phyloP scores from a whole-genome alignment of 2,329 filamentous ascomycete species.

The Pseudocercospora pini-densiflorae region DNA sequence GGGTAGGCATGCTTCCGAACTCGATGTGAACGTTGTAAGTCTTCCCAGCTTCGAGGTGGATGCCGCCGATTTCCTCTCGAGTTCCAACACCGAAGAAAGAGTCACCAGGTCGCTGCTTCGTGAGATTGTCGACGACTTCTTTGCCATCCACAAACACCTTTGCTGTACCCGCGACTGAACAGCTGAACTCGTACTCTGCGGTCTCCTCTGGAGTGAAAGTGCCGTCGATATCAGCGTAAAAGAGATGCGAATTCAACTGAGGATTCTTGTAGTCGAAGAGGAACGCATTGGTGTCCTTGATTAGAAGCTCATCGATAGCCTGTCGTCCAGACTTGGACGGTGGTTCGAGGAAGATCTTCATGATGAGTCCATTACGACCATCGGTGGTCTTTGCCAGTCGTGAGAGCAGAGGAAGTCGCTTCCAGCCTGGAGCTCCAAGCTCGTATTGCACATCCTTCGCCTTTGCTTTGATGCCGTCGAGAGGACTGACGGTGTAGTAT shows the following conservation, averaged over 20 bases:
- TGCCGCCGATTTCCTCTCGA: conserved; percentile 64
- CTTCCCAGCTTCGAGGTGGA: conserved; percentile 63
- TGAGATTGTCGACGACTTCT: conserved; percentile 66
- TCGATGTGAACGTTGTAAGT: conserved; percentile 65
- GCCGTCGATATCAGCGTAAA: conserved; percentile 57
- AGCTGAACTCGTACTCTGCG: conserved; percentile 66
- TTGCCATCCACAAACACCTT: conserved; percentile 66
- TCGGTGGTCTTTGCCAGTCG: conserved; percentile 28
- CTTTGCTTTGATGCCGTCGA: conserved; percentile 37
- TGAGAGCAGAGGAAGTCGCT: conserved; percentile 36
- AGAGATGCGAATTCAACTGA: conserved; percentile 41
- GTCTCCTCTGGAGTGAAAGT: conserved; percentile 64
- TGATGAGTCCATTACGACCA: conserved; percentile 33
- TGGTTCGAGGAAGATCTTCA: conserved; percentile 52
- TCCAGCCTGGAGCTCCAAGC: conserved; percentile 35
- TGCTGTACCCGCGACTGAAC: conserved; percentile 69
- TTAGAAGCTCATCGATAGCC: conserved; percentile 56
- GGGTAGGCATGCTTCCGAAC: conserved; percentile 68
- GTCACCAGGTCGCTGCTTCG: conserved; percentile 63
- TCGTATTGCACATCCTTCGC: conserved; percentile 29
- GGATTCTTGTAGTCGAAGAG: conserved; percentile 58
- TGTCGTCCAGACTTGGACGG: conserved; percentile 50
- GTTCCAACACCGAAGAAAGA: conserved; percentile 70
- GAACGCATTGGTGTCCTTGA: conserved; percentile 47
- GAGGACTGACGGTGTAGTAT: conserved; percentile 41